Conservation (phyloP, 139 green algal genomes). For the Chlamydomonas applanata region DNA sequence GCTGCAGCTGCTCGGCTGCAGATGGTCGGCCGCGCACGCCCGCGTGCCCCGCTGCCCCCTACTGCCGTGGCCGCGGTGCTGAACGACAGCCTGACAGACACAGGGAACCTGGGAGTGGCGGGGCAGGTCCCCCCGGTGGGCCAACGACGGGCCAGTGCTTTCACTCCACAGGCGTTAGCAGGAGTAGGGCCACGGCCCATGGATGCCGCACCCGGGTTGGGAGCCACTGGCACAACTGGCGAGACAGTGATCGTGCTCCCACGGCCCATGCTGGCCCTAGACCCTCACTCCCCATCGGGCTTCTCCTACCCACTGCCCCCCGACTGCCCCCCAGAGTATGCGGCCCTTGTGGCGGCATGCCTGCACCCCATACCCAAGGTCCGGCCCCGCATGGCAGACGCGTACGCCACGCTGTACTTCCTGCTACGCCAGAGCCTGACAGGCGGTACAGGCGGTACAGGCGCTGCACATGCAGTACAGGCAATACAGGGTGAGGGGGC, state of each 20-base stretch:
- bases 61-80: background rate
- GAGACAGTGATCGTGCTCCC: background rate
- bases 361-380: conserved; percentile 13
- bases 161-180: background rate
- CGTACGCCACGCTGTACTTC: too few relatives aligned
- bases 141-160: background rate
- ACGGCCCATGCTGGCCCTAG: background rate
- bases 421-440: too few relatives aligned
- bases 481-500: too few relatives aligned
- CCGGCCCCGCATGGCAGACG: background rate
- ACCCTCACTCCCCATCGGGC: background rate
- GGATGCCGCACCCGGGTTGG: background rate
- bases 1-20: background rate
- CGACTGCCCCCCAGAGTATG: conserved; percentile 3
- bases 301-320: background rate
- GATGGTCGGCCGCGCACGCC: background rate
- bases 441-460: too few relatives aligned
- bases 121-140: background rate
- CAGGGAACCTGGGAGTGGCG: too few relatives aligned
- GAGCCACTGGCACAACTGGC: too few relatives aligned
- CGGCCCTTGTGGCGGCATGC: conserved; percentile 1
- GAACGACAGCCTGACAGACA: too few relatives aligned
- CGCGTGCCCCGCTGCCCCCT: background rate
- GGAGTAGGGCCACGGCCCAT: background rate
- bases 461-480: too few relatives aligned